Evolutionary conservation across 306 rosid species (phyloP).

Genomic region (Mimosa pudica): DNA sequence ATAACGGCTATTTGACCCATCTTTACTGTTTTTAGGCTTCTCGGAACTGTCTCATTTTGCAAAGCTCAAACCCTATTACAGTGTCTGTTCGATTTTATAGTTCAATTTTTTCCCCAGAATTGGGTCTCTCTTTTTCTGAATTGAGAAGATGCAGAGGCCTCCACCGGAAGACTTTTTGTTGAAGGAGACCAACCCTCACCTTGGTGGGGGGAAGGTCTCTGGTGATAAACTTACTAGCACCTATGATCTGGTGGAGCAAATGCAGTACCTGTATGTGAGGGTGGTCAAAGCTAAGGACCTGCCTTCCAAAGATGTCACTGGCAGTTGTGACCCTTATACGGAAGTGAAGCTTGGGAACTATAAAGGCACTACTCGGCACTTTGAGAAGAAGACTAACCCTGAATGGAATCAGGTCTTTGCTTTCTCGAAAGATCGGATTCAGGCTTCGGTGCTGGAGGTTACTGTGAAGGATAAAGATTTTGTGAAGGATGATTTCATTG

Average conservation of each 20-base stretch:
- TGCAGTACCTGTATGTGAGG: slow-evolving; percentile 96
- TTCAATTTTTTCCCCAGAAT: slow-evolving; percentile 34
- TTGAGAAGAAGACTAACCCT: slow-evolving; percentile 89
- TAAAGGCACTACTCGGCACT: slow-evolving; percentile 89
- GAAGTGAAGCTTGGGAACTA: slow-evolving; percentile 94
- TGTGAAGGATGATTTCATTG: slow-evolving; percentile 87
- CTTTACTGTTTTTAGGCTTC: slow-evolving; percentile 61
- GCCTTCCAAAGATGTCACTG: slow-evolving; percentile 82
- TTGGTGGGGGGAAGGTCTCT: slow-evolving; percentile 88
- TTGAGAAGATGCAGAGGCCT: slow-evolving; percentile 83
- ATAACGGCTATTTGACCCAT: slow-evolving; percentile 63
- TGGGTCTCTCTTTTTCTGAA: slow-evolving; percentile 38
- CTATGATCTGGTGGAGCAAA: slow-evolving; percentile 98
- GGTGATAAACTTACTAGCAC: slow-evolving; percentile 94
- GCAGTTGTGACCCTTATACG: slow-evolving; percentile 91
- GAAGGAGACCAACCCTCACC: slow-evolving; percentile 98
- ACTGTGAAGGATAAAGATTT: slow-evolving; percentile 89
- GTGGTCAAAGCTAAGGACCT: slow-evolving; percentile 90
- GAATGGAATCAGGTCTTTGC: slow-evolving; percentile 98
- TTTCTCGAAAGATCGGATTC: slow-evolving; percentile 84
- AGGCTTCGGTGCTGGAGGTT: slow-evolving; percentile 83
- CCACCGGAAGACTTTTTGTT: slow-evolving; percentile 83
- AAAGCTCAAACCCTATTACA: slow-evolving; percentile 37
- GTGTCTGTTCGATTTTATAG: slow-evolving; percentile 20
- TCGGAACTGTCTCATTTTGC: slow-evolving; percentile 48